phyloP scores from a whole-genome alignment of 2,329 filamentous ascomycete genomes.

The Zarea fungicola region DNA sequence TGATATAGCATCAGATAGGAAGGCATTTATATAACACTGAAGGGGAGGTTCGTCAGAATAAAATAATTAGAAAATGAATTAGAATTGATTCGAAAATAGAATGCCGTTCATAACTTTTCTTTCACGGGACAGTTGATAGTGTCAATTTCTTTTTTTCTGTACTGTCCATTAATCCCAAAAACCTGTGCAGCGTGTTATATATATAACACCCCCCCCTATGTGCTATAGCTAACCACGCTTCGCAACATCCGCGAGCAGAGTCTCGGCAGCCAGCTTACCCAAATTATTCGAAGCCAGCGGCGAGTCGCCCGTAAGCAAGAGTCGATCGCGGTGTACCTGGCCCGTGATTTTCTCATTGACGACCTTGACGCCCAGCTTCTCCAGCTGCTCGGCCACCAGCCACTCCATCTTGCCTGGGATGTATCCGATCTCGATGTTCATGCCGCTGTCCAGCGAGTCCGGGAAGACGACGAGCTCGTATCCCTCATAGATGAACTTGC shows the following conservation, averaged over 20 bases:
- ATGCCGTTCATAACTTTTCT: too few relatives aligned
- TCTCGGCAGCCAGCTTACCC: constrained; percentile 17
- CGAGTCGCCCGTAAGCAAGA: constrained; percentile 17
- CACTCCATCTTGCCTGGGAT: constrained; percentile 19
- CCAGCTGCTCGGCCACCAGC: constrained; percentile 17
- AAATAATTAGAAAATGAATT: too few relatives aligned
- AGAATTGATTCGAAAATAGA: too few relatives aligned
- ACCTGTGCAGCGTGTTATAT: too few relatives aligned
- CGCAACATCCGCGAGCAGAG: constrained; percentile 16
- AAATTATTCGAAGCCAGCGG: constrained; percentile 18
- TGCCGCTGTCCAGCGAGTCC: constrained; percentile 16
- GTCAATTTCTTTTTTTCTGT: too few relatives aligned
- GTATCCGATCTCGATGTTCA: constrained; percentile 19
- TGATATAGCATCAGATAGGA: too few relatives aligned
- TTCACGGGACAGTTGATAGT: too few relatives aligned
- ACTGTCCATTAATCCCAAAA: too few relatives aligned
- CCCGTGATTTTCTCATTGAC: constrained; percentile 16
- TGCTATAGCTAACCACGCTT: constrained; percentile 12
- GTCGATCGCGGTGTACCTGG: constrained; percentile 15
- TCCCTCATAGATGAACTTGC: constrained; percentile 17
- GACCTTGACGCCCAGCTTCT: constrained; percentile 14
- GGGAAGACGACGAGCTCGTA: constrained; percentile 19
- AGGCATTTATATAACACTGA: too few relatives aligned
- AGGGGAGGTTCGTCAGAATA: too few relatives aligned
- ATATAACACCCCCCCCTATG: too few relatives aligned